phyloP scores from a whole-genome alignment of 176 grass and related monocot genomes.

The Echinochloa phyllopogon region DNA sequence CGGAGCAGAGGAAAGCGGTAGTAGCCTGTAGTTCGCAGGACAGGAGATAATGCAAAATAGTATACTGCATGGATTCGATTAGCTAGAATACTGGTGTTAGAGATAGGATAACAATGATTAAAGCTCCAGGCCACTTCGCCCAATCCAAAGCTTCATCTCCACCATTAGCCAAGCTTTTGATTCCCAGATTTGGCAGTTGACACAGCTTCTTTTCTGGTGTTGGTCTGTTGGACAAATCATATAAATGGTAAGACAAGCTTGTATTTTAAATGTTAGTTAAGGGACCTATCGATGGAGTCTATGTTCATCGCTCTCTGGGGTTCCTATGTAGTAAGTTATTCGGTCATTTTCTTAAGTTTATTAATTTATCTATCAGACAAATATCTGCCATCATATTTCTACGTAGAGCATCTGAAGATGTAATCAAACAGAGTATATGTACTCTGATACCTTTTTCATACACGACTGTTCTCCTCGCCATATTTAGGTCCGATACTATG shows the following conservation, averaged over 20 bases:
- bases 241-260: not conserved
- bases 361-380: not conserved
- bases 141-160: constrained; percentile 12
- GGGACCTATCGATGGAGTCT: not conserved
- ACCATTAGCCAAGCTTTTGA: not conserved
- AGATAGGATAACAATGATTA: constrained; percentile 57
- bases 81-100: constrained; percentile 37
- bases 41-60: constrained; percentile 51
- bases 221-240: not conserved
- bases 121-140: constrained; percentile 13
- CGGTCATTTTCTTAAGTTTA: not conserved
- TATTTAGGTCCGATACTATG: too few species aligned
- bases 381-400: not conserved
- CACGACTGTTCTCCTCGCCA: too few species aligned
- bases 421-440: too few species aligned
- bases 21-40: constrained; percentile 38
- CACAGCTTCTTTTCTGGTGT: constrained; percentile 8
- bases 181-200: constrained; percentile 47
- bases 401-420: too few species aligned
- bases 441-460: too few species aligned
- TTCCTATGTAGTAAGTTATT: not conserved
- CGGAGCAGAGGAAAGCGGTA: constrained; percentile 27
- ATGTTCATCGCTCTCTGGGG: not conserved
- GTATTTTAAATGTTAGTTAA: constrained; percentile 10
- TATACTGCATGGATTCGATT: constrained; percentile 39